Evolutionary conservation across 306 rosid genomes (phyloP).

Genomic region (Mimosa bimucronata): DNA sequence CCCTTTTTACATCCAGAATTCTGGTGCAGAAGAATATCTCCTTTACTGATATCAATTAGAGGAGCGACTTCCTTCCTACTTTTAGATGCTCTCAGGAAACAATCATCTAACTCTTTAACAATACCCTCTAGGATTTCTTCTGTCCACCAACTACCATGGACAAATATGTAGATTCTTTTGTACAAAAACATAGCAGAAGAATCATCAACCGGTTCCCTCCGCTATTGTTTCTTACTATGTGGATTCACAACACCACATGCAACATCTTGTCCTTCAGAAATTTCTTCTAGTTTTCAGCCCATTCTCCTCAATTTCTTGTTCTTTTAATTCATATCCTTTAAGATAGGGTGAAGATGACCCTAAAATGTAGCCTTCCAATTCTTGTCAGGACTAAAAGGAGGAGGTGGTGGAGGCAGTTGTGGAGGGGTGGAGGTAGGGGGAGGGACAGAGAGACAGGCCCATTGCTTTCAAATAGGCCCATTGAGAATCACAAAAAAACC

Average conservation of each 20-base stretch:
- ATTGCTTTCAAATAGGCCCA: slow-evolving; percentile 72
- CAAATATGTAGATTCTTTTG: slow-evolving; percentile 47
- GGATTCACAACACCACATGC: slow-evolving; percentile 42
- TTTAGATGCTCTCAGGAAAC: slow-evolving; percentile 80
- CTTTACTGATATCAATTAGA: slow-evolving; percentile 69
- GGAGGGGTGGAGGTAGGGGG: slow-evolving; percentile 62
- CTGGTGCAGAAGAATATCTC: slow-evolving; percentile 53
- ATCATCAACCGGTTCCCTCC: slow-evolving; percentile 42
- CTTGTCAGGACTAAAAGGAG: slow-evolving; percentile 62
- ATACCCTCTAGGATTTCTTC: slow-evolving; percentile 74
- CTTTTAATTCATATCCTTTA: slow-evolving; percentile 46
- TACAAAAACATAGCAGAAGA: slow-evolving; percentile 44
- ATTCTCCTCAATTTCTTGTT: slow-evolving; percentile 46
- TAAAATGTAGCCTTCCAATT: slow-evolving; percentile 27
- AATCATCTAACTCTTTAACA: slow-evolving; percentile 74
- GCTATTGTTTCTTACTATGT: slow-evolving; percentile 48
- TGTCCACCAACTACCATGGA: slow-evolving; percentile 46
- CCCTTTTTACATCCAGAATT: slow-evolving; percentile 58
- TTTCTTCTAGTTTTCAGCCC: slow-evolving; percentile 89
- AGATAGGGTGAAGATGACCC: slow-evolving; percentile 21
- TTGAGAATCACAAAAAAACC: slow-evolving; percentile 68
- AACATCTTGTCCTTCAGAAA: slow-evolving; percentile 57
- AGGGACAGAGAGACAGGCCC: slow-evolving; percentile 63
- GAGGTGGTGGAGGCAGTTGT: slow-evolving; percentile 77
- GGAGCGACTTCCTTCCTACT: slow-evolving; percentile 77